Evolutionary conservation across 164 flowering plant species (phyloP).

Genomic region (Aristolochia californica): DNA sequence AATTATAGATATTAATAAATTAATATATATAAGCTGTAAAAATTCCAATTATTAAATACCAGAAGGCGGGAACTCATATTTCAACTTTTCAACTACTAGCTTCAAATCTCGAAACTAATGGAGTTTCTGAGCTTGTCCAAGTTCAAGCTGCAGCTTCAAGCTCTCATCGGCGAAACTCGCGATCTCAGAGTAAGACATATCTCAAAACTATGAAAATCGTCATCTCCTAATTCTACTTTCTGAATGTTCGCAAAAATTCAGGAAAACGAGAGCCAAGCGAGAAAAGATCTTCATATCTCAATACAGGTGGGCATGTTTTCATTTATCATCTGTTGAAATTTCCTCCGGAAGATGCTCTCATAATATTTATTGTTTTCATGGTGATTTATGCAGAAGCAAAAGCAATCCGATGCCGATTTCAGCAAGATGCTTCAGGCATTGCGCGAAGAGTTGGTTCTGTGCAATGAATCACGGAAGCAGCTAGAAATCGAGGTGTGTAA

Average conservation of each 20-base stretch:
- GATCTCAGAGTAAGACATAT: not conserved
- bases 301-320: not conserved
- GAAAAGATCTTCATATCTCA: not conserved
- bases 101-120: not conserved
- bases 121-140: not conserved
- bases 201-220: no score
- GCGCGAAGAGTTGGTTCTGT: slow-evolving; percentile 1
- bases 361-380: not conserved
- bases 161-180: not conserved
- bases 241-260: not conserved
- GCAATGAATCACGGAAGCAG: not conserved
- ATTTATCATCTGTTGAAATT: not conserved
- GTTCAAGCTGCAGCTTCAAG: not conserved
- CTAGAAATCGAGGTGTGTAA: not conserved
- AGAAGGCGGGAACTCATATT: no score
- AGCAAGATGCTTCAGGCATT: not conserved
- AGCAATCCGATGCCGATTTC: not conserved
- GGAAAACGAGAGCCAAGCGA: not conserved
- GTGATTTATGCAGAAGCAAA: not conserved
- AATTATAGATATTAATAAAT: no score
- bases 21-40: no score
- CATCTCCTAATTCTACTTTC: not conserved
- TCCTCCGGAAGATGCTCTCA: not conserved
- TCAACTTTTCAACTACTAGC: no score
- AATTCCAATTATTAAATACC: no score